A percentile compares a stretch with the other conserved stretches of the same genome.
Evolutionary conservation across 2,329 filamentous ascomycete species (phyloP).

Genomic region (Penicillium expansum): DNA sequence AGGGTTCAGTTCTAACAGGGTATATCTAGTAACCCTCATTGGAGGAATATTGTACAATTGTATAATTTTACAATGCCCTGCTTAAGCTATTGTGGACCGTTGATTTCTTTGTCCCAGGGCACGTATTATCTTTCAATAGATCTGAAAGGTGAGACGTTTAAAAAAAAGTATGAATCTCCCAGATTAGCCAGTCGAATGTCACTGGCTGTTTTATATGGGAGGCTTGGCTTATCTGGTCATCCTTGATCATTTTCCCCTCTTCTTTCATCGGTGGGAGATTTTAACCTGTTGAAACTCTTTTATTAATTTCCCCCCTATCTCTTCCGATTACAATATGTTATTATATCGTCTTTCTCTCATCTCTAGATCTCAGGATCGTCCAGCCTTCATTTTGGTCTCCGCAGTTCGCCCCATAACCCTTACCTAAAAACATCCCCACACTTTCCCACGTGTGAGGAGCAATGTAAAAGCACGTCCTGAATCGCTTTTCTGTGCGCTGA

Average conservation of each 20-base stretch:
- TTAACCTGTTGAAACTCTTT: not conserved
- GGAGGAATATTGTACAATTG: not conserved
- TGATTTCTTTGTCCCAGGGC: not conserved
- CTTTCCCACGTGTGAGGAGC: constrained; percentile 19
- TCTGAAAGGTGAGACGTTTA: not conserved
- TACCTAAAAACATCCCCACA: constrained; percentile 4
- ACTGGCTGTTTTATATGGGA: constrained; percentile 10
- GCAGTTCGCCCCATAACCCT: not conserved
- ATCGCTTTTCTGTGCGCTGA: not conserved
- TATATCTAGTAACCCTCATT: not conserved
- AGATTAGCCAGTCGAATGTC: constrained; percentile 14
- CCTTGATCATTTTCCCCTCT: constrained; percentile 2
- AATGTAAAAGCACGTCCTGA: constrained; percentile 17
- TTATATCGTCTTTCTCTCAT: not conserved
- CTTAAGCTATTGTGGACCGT: not conserved
- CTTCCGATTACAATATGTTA: not conserved
- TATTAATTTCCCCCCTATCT: not conserved
- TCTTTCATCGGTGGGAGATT: not conserved
- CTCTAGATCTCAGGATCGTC: not conserved
- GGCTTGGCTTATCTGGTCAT: constrained; percentile 7
- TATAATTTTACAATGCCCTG: not conserved
- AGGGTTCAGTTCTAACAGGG: too few species aligned
- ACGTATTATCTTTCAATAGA: not conserved
- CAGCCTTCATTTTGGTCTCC: not conserved
- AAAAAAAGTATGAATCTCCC: not conserved